phyloP scores from a whole-genome alignment of 495 filamentous ascomycete species.

The Penicillium nucicola region DNA sequence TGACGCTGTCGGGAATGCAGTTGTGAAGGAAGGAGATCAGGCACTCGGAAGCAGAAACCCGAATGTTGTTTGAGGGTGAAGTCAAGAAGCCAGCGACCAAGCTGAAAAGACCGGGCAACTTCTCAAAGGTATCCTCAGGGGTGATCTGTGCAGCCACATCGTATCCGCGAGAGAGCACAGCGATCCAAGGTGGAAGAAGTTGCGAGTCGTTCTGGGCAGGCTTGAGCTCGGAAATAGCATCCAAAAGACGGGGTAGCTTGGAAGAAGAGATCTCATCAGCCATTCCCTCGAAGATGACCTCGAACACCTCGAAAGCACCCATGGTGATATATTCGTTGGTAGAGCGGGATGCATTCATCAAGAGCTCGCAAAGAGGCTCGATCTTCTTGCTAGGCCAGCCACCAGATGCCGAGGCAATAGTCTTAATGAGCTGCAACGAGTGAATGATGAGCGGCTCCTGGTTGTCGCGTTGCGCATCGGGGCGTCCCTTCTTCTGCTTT shows the following conservation, averaged over 20 bases:
- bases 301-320: conserved; percentile 94
- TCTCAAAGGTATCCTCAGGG: conserved; percentile 82
- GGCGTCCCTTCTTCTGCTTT: conserved; percentile 63
- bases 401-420: conserved; percentile 76
- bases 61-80: conserved; percentile 86
- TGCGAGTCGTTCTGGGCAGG: conserved; percentile 90
- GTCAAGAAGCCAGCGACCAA: conserved; percentile 75
- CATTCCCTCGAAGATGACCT: conserved; percentile 90
- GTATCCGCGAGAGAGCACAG: conserved; percentile 88
- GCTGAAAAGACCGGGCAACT: conserved; percentile 76
- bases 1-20: conserved; percentile 73
- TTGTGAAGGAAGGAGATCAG: conserved; percentile 87
- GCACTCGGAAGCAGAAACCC: conserved; percentile 90
- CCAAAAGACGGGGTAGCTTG: conserved; percentile 84
- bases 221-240: conserved; percentile 81
- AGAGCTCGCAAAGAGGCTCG: conserved; percentile 80
- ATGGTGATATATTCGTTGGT: conserved; percentile 94
- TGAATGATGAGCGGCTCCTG: conserved; percentile 86
- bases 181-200: conserved; percentile 92
- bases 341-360: conserved; percentile 81
- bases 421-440: conserved; percentile 85
- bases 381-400: conserved; percentile 98
- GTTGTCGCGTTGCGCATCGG: conserved; percentile 46
- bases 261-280: conserved; percentile 78
- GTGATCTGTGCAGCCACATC: conserved; percentile 86